phyloP scores from a whole-genome alignment of 2,329 filamentous ascomycete genomes.

The Sporothrix inflata region DNA sequence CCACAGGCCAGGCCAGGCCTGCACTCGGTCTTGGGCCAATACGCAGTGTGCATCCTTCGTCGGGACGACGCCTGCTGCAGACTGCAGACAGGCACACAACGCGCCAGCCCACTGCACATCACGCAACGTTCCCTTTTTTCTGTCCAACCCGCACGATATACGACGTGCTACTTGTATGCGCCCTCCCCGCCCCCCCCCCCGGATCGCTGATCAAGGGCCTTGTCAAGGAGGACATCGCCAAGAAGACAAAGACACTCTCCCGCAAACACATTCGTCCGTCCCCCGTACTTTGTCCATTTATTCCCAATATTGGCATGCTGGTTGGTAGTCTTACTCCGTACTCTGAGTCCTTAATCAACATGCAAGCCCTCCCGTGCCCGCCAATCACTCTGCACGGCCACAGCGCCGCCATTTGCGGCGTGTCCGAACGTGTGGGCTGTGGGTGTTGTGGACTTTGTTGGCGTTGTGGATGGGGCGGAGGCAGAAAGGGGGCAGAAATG shows the following conservation, averaged over 20 bases:
- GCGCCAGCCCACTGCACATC: not conserved
- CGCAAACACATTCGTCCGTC: not conserved
- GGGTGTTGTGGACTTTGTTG: not conserved
- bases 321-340: no score
- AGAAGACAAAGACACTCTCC: not conserved
- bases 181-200: not conserved
- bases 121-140: constrained; percentile 18
- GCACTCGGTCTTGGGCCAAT: not conserved
- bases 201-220: not conserved
- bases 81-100: not conserved
- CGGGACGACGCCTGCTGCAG: not conserved
- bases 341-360: constrained; percentile 1
- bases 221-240: not conserved
- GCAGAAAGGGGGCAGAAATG: not conserved
- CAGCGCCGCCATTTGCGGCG: constrained; percentile 11
- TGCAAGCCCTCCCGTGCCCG: not conserved
- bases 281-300: not conserved
- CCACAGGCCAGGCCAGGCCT: not conserved
- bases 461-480: not conserved
- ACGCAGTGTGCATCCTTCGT: not conserved
- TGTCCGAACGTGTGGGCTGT: constrained; percentile 15
- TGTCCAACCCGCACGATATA: not conserved
- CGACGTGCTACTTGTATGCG: not conserved
- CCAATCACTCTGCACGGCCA: constrained; percentile 7
- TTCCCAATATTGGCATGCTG: not conserved